phyloP scores from a whole-genome alignment of 306 rosid species.

The Casuarina cunninghamiana region DNA sequence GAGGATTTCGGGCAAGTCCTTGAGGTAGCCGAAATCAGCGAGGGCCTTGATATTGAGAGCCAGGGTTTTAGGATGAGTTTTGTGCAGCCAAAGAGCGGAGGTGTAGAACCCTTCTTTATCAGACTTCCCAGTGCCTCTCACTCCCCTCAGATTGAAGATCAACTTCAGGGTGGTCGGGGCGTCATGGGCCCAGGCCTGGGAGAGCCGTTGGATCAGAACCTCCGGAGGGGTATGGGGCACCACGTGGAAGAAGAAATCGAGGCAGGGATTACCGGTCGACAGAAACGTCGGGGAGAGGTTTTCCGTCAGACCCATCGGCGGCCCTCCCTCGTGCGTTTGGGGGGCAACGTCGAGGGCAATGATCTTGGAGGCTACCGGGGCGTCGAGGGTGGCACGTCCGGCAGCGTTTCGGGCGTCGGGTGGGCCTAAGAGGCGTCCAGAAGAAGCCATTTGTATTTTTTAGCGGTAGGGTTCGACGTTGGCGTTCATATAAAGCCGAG shows the following conservation, averaged over 20 bases:
- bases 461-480: too few species aligned
- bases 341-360: not conserved
- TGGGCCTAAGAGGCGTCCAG: too few species aligned
- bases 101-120: slow-evolving; percentile 12
- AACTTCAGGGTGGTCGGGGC: slow-evolving; percentile 11
- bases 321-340: not conserved
- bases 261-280: slow-evolving; percentile 18
- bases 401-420: too few species aligned
- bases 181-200: slow-evolving; percentile 13
- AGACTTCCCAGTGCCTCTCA: slow-evolving; percentile 20
- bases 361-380: too few species aligned
- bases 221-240: slow-evolving; percentile 13
- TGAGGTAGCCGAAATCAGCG: slow-evolving; percentile 7
- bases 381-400: too few species aligned
- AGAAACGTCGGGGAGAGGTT: slow-evolving; percentile 18
- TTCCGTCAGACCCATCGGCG: slow-evolving; percentile 28
- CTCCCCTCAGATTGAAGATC: slow-evolving; percentile 17
- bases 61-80: slow-evolving; percentile 12
- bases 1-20: slow-evolving; percentile 18
- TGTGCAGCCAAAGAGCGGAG: slow-evolving; percentile 15
- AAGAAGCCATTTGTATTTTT: too few species aligned
- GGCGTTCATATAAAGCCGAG: too few species aligned
- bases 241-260: slow-evolving; percentile 29
- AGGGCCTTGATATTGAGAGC: slow-evolving; percentile 4
- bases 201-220: not conserved